These are phyloP conservation scores for Linderniella brevidens DNA, from an alignment of 257 asterid species.

Conservation along the genomic window DNA sequence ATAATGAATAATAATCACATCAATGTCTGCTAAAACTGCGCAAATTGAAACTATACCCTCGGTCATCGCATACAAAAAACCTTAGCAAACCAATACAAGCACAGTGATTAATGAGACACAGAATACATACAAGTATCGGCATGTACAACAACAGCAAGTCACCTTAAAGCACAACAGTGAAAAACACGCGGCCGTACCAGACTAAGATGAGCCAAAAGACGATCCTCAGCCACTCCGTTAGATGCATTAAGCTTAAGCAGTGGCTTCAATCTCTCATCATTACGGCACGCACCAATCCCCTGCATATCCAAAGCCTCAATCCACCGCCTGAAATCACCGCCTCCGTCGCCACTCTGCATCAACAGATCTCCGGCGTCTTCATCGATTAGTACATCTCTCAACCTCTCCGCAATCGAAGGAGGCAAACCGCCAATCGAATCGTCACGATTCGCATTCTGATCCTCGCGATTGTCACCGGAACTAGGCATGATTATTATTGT, in stretches of 20 bases:
- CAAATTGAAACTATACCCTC: too few species aligned
- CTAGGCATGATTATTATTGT: too few species aligned
- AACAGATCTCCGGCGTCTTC: constrained; percentile 51
- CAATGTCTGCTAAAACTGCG: neutral
- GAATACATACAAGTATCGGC: neutral
- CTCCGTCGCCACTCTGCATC: constrained; percentile 38
- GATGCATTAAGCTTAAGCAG: constrained; percentile 62
- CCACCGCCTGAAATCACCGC: constrained; percentile 53
- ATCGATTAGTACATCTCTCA: constrained; percentile 28
- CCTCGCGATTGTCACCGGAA: too few species aligned
- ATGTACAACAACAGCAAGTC: neutral
- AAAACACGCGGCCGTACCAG: constrained; percentile 29
- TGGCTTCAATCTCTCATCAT: constrained; percentile 95
- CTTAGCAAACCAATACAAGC: too few species aligned
- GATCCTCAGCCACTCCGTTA: constrained; percentile 63
- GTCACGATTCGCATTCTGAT: too few species aligned
- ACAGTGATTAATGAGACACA: too few species aligned
- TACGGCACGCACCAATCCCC: constrained; percentile 89
- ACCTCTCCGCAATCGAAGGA: constrained; percentile 30
- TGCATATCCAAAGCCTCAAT: constrained; percentile 74
- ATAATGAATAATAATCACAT: too few species aligned
- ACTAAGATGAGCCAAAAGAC: constrained; percentile 52
- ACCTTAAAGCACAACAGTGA: neutral
- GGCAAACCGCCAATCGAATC: too few species aligned
- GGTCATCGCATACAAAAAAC: too few species aligned